Evolutionary conservation across 495 filamentous ascomycete genomes (phyloP).

Genomic region (Neurospora terricola): DNA sequence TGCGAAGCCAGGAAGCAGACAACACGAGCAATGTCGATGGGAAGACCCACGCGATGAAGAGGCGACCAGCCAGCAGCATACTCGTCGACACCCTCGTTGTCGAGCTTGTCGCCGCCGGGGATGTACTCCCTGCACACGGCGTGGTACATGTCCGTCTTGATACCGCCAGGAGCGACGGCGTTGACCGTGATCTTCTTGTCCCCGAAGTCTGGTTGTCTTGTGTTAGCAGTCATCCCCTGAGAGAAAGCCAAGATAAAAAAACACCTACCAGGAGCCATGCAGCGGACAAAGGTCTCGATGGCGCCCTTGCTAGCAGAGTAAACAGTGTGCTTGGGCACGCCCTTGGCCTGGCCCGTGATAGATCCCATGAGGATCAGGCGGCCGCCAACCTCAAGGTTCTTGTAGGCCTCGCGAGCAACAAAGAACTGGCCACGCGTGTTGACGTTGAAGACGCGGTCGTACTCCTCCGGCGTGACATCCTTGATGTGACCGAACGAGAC

Average conservation of each 20-base stretch:
- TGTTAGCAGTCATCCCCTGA: not conserved
- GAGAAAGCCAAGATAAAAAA: no score
- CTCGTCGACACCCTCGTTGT: slow-evolving; percentile 28
- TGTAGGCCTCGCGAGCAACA: slow-evolving; percentile 59
- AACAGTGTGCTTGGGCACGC: slow-evolving; percentile 52
- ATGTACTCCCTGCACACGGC: slow-evolving; percentile 56
- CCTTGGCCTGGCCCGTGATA: slow-evolving; percentile 55
- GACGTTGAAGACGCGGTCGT: slow-evolving; percentile 67
- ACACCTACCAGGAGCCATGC: slow-evolving; percentile 23
- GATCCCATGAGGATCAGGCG: slow-evolving; percentile 54
- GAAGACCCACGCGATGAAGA: slow-evolving; percentile 49
- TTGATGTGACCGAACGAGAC: slow-evolving; percentile 53
- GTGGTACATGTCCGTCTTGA: slow-evolving; percentile 64
- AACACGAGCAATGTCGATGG: slow-evolving; percentile 54
- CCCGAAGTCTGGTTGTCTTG: slow-evolving; percentile 22
- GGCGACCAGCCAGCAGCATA: slow-evolving; percentile 48
- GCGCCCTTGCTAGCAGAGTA: slow-evolving; percentile 36
- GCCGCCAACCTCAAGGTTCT: slow-evolving; percentile 49
- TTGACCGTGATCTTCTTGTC: slow-evolving; percentile 51
- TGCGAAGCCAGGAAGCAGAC: slow-evolving; percentile 55
- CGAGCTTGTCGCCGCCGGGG: slow-evolving; percentile 41
- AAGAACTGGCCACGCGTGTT: slow-evolving; percentile 80
- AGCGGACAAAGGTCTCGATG: slow-evolving; percentile 27
- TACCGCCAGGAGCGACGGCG: slow-evolving; percentile 54
- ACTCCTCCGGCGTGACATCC: slow-evolving; percentile 66